Conservation (phyloP, 2,329 filamentous ascomycete genomes). For the Tolypocladium inflatum region DNA sequence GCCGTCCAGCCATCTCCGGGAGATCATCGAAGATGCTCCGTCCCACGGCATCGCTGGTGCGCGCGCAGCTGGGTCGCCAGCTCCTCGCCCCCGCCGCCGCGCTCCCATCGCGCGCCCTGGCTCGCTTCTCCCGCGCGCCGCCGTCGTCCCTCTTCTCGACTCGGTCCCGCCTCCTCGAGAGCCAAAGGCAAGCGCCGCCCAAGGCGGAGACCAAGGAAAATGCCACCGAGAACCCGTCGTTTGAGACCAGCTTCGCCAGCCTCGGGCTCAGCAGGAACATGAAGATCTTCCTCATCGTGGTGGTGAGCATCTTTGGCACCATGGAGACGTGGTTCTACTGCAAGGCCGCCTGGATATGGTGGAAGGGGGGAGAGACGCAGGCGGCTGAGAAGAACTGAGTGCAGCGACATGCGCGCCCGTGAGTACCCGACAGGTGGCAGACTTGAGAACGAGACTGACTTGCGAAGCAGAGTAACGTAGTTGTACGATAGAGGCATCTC, state of each 20-base stretch:
- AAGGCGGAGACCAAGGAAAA: neutral
- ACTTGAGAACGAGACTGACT: neutral
- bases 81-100: neutral
- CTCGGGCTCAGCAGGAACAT: constrained; percentile 18
- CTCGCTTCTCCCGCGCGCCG: no score
- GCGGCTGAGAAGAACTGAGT: neutral
- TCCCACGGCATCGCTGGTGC: neutral
- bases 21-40: neutral
- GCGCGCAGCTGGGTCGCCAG: neutral
- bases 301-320: constrained; percentile 19
- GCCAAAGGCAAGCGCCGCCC: neutral
- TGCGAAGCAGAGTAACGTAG: neutral
- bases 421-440: neutral
- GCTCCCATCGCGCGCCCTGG: neutral
- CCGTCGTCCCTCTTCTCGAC: neutral
- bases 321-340: constrained; percentile 23
- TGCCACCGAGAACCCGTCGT: neutral
- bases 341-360: constrained; percentile 18
- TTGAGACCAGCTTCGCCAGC: constrained; percentile 6
- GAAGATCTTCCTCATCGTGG: constrained; percentile 12
- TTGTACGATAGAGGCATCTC: neutral
- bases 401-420: neutral
- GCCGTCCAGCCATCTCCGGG: neutral
- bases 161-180: neutral
- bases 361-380: constrained; percentile 7